Base-by-base conservation (phyloP, 2,329 filamentous ascomycete genomes). In the Cladosporium velox region DNA sequence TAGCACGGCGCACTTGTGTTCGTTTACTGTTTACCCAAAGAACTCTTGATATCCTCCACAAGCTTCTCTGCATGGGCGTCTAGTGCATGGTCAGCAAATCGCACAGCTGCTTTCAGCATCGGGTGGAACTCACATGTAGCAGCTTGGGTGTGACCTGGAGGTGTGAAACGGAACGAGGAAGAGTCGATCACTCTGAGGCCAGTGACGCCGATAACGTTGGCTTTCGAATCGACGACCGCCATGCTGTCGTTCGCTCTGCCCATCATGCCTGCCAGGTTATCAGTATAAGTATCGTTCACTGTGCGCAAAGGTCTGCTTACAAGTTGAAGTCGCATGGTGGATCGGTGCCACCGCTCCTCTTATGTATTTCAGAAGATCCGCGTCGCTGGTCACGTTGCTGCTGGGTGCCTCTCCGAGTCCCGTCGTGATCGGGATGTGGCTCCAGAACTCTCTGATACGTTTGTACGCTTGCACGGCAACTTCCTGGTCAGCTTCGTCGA, bases 181-280 rank as follows among this genome's bases (percentile, higher is more conserved):
- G 62, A 65, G 76, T 90, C 87, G 0, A 90, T 87, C 2, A 89
- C 87, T 30, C 87, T 78, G 58, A 90, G 72, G 0, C 84, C 83
- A 0, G 79, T 74, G 0, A 87, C 82, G 0, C 86, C 86, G 10
- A 83, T 78, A 0, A 90, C 87, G 10, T 81, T 79, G 72, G 89
- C 88, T 57, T 84, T 77, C 0, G 79, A 79, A 72, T 89, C 84
- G 57, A 89, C 73, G 2, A 87, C 86, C 7, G 85, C 85, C 71
- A 81, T 82, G 1, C 79, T 76, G 70, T 90, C 85, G 12, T 78
- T 78, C 28, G 83, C 81, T 0, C 78, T 77, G 0, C 87, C 86
- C 69, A 89, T 88, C 0, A 83, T 79, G 52, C 80, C 83, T 0
- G 85, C 85, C 49, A 82, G 84, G 0, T 79, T 89, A 86, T 71